phyloP scores from a whole-genome alignment of 345 rosid species.

The Nephelium lappaceum region DNA sequence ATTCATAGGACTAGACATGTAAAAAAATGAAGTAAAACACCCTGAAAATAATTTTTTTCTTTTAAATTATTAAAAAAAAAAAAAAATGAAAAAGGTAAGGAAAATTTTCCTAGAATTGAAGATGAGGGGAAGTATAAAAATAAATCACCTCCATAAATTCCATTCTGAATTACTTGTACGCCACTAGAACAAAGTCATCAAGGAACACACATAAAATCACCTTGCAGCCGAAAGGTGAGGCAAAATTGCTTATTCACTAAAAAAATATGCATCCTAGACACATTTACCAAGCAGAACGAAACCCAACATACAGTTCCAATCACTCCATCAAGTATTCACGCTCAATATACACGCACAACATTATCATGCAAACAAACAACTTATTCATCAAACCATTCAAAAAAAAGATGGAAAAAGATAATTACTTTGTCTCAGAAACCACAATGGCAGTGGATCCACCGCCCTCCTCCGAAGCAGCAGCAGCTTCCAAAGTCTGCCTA shows the following conservation, averaged over 20 bases:
- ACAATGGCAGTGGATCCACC: slow-evolving; percentile 35
- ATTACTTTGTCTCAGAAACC: slow-evolving; percentile 39
- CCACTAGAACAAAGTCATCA: slow-evolving; percentile 15
- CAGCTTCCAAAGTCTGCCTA: slow-evolving; percentile 63
- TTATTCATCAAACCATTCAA: not conserved
- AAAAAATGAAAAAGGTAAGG: too few relatives aligned
- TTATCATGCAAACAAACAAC: not conserved
- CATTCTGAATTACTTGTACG: not conserved
- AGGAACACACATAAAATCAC: not conserved
- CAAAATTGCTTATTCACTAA: not conserved
- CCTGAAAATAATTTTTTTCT: too few relatives aligned
- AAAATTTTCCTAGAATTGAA: not conserved
- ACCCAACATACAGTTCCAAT: not conserved
- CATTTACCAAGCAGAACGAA: not conserved
- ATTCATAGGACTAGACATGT: too few relatives aligned
- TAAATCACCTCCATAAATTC: not conserved
- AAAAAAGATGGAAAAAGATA: not conserved
- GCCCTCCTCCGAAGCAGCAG: slow-evolving; percentile 45
- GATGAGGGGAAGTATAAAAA: not conserved
- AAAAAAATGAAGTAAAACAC: not conserved
- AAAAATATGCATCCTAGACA: not conserved
- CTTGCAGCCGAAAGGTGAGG: slow-evolving; percentile 6
- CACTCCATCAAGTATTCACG: not conserved
- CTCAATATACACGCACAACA: not conserved
- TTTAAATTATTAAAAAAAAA: too few relatives aligned